A percentile compares a stretch with the other conserved stretches of the same genome.
Evolutionary conservation across 2,329 filamentous ascomycete genomes (phyloP).

Genomic region (Tolypocladium ovalisporum): DNA sequence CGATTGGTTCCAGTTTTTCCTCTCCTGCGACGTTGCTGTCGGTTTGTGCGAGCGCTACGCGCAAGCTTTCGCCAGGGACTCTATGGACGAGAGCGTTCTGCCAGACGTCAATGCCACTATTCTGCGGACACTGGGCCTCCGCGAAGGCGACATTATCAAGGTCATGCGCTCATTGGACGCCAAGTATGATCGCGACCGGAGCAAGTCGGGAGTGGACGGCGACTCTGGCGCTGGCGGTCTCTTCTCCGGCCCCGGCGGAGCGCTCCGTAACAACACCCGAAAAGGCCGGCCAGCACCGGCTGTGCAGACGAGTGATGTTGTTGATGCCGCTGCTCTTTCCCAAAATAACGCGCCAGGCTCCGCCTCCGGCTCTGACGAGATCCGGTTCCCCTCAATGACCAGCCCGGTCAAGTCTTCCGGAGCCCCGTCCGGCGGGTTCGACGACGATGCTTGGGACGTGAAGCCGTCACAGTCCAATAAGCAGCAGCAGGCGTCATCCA

Average conservation of each 20-base stretch:
- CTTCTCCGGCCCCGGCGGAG: conserved; percentile 88
- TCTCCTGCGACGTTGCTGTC: conserved; percentile 82
- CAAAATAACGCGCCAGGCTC: conserved; percentile 32
- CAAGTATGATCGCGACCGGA: conserved; percentile 56
- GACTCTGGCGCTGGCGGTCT: conserved; percentile 55
- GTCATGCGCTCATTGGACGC: conserved; percentile 82
- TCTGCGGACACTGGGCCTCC: conserved; percentile 79
- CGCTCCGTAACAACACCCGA: conserved; percentile 85
- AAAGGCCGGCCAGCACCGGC: conserved; percentile 82
- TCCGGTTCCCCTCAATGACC: conserved; percentile 10
- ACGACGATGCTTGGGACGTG: conserved; percentile 95
- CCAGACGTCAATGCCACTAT: conserved; percentile 79
- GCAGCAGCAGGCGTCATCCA: conserved; percentile 23
- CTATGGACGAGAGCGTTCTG: conserved; percentile 89
- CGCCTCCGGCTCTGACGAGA: conserved; percentile 9
- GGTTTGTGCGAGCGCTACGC: conserved; percentile 92
- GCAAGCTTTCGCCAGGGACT: conserved; percentile 78
- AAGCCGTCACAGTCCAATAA: conserved; percentile 56
- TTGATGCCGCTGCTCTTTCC: conserved; percentile 80
- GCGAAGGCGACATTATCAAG: conserved; percentile 92
- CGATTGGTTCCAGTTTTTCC: conserved; percentile 99
- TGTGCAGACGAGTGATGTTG: conserved; percentile 74
- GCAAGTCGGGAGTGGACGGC: conserved; percentile 44
- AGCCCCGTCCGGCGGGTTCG: conserved; percentile 52
- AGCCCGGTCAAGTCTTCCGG: conserved; percentile 18